Base-by-base conservation (phyloP, 2,329 filamentous ascomycete species). In the Aureobasidium sp. region DNA sequence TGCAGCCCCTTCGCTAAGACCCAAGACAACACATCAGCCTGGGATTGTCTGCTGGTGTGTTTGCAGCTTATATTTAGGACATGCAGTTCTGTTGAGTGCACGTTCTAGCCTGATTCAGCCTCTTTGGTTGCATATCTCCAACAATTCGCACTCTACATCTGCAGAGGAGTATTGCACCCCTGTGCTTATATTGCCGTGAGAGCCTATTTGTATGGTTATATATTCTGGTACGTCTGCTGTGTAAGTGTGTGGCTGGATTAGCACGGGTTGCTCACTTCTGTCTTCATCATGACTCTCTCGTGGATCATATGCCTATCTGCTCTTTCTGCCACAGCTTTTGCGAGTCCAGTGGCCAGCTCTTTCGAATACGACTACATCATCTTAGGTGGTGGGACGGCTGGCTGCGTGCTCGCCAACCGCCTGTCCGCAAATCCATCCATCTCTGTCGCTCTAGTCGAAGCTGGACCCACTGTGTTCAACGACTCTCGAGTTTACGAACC, bases 401-500 rank as follows among this genome's bases (percentile, higher is more conserved):
- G 65, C 14, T 53, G 65, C 13, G 61, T 63, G 10, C 61, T 67
- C 29, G 65, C 65, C 30, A 64, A 64, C 41, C 63, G 64, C 30
- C 34, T 67, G 21, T 62, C 64, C 30, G 64, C 64, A 44, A 55
- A 65, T n/a, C 61, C 64, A 27, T 51, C 62, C 44, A 57, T 64
- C 16, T 62, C 61, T 6, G 65, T 67, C n/a, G 65, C 63, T 25
- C 55, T 67, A 9, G 25, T 67, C 30, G 65, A 67, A 58, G 65
- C 64, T 37, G 66, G 66, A 5, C 37, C 55, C 36, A 62, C 67
- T 37, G 62, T 57, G 8, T 64, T 60, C 45, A 61, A 63, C 39
- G 66, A 70, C 39, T 53, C 65, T 10, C 51, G 61, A 36, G 64
- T 70, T 39, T 62, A 64, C 27, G 65, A 63, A 4, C 48, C 65